Conservation (phyloP, 768 basidiomycete genomes). For the Floccularia luteovirens region DNA sequence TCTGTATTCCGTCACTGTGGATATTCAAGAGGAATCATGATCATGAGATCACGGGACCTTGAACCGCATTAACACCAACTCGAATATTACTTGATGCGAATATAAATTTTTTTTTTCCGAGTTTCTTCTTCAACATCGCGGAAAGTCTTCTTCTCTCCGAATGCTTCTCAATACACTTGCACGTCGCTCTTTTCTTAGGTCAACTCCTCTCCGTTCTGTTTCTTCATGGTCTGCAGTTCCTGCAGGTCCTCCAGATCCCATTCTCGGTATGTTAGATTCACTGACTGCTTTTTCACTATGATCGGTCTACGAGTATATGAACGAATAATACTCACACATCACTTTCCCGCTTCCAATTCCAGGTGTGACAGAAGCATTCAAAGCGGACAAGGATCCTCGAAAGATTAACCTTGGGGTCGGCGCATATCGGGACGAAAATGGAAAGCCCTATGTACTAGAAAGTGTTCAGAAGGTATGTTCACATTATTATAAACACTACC, state of each 20-base stretch:
- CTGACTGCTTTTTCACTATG: conserved; percentile 1
- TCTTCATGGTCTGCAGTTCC: conserved; percentile 81
- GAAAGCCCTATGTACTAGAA: conserved; percentile 90
- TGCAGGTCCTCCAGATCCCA: conserved; percentile 88
- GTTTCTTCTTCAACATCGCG: conserved; percentile 17
- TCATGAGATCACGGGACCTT: no score
- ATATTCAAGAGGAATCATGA: no score
- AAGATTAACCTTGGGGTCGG: conserved; percentile 99
- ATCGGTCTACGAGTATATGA: neutral
- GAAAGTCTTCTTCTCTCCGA: no score
- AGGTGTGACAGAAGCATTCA: conserved; percentile 95
- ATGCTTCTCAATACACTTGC: conserved; percentile 44
- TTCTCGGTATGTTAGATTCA: conserved; percentile 58
- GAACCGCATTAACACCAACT: no score
- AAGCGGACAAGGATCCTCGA: conserved; percentile 83
- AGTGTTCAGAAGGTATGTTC: conserved; percentile 74
- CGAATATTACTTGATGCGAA: no score
- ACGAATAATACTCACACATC: conserved; percentile 4
- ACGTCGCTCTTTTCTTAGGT: conserved; percentile 37
- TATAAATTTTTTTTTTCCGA: conserved; percentile 16
- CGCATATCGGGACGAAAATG: conserved; percentile 88
- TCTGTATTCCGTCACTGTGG: no score
- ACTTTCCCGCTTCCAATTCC: conserved; percentile 6
- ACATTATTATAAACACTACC: no score
- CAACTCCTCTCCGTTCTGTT: conserved; percentile 34